Evolutionary conservation across 257 asterid genomes (phyloP).

Genomic region (Catharanthus roseus): DNA sequence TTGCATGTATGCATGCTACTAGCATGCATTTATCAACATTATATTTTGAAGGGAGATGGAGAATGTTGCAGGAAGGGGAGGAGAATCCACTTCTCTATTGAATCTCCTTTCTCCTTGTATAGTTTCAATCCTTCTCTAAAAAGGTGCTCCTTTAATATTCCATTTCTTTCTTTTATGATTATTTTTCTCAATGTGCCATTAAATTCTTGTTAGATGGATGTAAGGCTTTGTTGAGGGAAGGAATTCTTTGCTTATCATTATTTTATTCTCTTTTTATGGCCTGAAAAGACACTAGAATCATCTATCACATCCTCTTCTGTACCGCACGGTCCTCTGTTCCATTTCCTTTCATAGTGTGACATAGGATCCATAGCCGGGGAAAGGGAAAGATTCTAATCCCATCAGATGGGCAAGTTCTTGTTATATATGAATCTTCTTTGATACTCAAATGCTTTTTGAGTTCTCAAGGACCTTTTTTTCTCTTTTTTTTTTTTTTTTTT

Average conservation of each 20-base stretch:
- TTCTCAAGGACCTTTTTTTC: neutral
- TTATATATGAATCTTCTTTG: conserved; percentile 13
- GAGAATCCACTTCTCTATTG: conserved; percentile 35
- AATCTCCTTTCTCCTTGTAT: conserved; percentile 26
- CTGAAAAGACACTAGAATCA: too few relatives aligned
- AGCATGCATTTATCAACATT: conserved; percentile 19
- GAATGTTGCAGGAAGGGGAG: conserved; percentile 33
- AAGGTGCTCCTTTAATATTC: conserved; percentile 28
- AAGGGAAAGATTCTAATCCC: conserved; percentile 17
- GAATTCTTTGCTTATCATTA: neutral
- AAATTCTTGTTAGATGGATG: too few relatives aligned
- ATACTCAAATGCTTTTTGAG: conserved; percentile 26
- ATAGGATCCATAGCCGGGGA: too few relatives aligned
- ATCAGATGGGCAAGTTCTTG: neutral
- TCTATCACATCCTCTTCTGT: too few relatives aligned
- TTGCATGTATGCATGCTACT: conserved; percentile 42
- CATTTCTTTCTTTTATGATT: neutral
- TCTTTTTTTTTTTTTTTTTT: conserved; percentile 33
- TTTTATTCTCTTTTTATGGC: neutral
- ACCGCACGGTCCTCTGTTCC: too few relatives aligned
- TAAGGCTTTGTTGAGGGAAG: too few relatives aligned
- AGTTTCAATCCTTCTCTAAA: conserved; percentile 22
- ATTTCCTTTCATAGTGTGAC: too few relatives aligned
- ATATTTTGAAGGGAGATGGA: conserved; percentile 24
- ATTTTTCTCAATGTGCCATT: too few relatives aligned